These are phyloP conservation scores for Lentinula lateritia DNA, from an alignment of 768 basidiomycete species.

Conservation along the genomic window DNA sequence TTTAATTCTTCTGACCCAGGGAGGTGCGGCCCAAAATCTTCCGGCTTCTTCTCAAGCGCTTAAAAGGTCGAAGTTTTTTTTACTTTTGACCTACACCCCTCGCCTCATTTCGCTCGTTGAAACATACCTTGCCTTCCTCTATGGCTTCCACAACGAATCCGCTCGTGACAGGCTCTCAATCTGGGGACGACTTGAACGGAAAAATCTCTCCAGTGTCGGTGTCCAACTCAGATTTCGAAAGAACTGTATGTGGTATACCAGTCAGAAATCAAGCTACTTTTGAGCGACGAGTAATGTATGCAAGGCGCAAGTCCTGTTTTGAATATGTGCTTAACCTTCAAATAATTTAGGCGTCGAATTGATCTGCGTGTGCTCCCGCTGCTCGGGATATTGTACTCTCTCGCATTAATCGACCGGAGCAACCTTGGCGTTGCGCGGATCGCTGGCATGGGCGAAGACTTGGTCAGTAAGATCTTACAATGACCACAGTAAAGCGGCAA, in stretches of 20 bases:
- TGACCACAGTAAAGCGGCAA: background rate
- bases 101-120: background rate
- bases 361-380: constrained; percentile 31
- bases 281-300: constrained; percentile 5
- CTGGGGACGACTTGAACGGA: background rate
- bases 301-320: background rate
- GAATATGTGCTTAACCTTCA: background rate
- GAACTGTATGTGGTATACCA: background rate
- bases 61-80: background rate
- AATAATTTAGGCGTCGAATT: constrained; percentile 20
- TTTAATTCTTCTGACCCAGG: background rate
- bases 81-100: background rate
- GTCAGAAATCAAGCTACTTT: background rate
- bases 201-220: background rate
- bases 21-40: background rate
- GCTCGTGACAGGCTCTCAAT: background rate
- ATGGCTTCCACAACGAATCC: background rate
- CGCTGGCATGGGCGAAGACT: constrained; percentile 30
- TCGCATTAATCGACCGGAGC: constrained; percentile 28
- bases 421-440: constrained; percentile 29
- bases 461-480: constrained; percentile 15
- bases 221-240: background rate
- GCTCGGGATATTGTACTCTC: constrained; percentile 27
- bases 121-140: background rate
- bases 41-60: background rate